A percentile compares a stretch with the other conserved stretches of the same genome.
Conservation (phyloP, 192 early-diverging fungal genomes). For the Rhizophlyctis rosea region DNA sequence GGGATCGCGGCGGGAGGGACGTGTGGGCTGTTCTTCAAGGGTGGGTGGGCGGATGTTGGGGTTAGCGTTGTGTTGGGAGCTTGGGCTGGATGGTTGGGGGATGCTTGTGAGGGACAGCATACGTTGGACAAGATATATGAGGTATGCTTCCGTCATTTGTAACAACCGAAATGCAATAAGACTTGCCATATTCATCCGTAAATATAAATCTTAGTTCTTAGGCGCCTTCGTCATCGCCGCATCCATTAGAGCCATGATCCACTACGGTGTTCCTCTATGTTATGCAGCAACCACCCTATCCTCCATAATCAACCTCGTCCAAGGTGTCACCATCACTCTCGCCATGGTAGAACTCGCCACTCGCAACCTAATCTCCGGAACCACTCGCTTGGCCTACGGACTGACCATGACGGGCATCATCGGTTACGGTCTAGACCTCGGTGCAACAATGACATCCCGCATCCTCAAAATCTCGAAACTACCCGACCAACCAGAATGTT, state of each 20-base stretch:
- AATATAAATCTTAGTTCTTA: conserved; percentile 7
- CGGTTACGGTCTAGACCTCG: conserved; percentile 37
- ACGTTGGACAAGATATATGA: conserved; percentile 23
- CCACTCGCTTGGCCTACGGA: conserved; percentile 29
- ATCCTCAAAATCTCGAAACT: conserved; percentile 16
- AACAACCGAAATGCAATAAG: background rate
- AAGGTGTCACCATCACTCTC: conserved; percentile 33
- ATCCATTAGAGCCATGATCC: conserved; percentile 13
- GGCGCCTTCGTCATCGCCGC: conserved; percentile 21
- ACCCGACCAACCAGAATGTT: conserved; percentile 8
- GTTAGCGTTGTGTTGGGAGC: conserved; percentile 18
- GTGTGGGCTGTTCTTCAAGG: conserved; percentile 31
- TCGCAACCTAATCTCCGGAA: conserved; percentile 27
- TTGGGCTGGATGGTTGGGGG: conserved; percentile 8
- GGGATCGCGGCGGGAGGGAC: conserved; percentile 18
- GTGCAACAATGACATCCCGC: conserved; percentile 18
- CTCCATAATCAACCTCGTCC: conserved; percentile 27
- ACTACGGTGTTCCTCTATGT: conserved; percentile 14
- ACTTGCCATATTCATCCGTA: background rate
- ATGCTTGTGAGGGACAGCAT: conserved; percentile 15
- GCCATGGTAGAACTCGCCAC: conserved; percentile 37
- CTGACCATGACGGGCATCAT: conserved; percentile 34
- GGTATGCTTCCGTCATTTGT: background rate
- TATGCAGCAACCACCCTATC: conserved; percentile 21
- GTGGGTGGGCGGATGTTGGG: conserved; percentile 30